A percentile compares a stretch with the other conserved stretches of the same genome.
These are phyloP conservation scores for Singerocomus inundabilis DNA, from an alignment of 1,284 basidiomycete species.

Conservation along the genomic window DNA sequence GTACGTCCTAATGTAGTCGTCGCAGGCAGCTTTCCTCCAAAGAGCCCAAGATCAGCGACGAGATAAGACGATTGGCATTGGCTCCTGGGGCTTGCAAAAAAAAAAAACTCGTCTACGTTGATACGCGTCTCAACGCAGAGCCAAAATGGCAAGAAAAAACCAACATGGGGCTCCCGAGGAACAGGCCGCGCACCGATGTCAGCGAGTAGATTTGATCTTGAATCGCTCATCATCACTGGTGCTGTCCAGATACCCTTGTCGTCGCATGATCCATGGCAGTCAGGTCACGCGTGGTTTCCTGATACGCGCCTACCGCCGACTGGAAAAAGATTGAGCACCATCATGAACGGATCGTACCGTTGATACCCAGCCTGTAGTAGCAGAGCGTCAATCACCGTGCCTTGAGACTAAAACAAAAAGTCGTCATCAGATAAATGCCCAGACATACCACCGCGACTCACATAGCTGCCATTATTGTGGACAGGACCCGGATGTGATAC, in stretches of 20 bases:
- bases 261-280: constrained; percentile 31
- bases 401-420: background rate
- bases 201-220: constrained; percentile 39
- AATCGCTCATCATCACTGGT: constrained; percentile 34
- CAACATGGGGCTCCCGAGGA: constrained; percentile 52
- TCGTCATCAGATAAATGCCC: constrained; percentile 9
- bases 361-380: constrained; percentile 30
- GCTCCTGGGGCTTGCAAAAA: too few species aligned
- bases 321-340: constrained; percentile 28
- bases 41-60: constrained; percentile 45
- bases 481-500: constrained; percentile 84
- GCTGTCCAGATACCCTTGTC: constrained; percentile 45
- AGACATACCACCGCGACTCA: constrained; percentile 47
- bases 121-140: background rate
- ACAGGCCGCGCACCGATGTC: constrained; percentile 50
- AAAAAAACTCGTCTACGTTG: constrained; percentile 5
- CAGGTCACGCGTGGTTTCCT: constrained; percentile 36
- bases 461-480: constrained; percentile 54
- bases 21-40: constrained; percentile 42
- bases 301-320: constrained; percentile 35
- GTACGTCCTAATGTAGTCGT: constrained; percentile 45
- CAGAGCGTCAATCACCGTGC: constrained; percentile 6
- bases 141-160: background rate
- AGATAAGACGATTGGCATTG: constrained; percentile 27
- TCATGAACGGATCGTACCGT: constrained; percentile 29